Base-by-base conservation (phyloP, 2,329 filamentous ascomycete species). In the Colletotrichum cereale region DNA sequence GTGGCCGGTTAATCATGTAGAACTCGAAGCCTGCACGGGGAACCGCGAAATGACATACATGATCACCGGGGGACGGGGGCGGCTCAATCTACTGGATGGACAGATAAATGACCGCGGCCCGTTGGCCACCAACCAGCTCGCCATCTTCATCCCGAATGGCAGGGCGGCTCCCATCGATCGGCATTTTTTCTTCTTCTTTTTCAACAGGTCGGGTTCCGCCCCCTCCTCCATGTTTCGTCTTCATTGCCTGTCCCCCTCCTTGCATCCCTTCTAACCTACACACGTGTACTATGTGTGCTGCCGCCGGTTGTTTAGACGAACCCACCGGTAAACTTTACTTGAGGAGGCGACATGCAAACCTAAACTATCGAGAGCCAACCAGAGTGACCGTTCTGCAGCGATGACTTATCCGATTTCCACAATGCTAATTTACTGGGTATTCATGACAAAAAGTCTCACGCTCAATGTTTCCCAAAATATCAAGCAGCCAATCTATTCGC, bases 161-260 rank as follows among this genome's bases (percentile, higher is more conserved):
- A 24, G 36, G 42, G 24, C 29, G 48, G 53, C 58, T 58, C 69
- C 69, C 65, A 61, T 64, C 53, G 47, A 69, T 69, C 69, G 65
- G 58, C 69, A 21, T 12, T 40, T 40, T 40, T 40, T 40, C 16
- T 40, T 40, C 18, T 40, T 16, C 16, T 47, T 57, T 24, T 58
- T 40, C 3, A n/a, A 24, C 48, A 44, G 21, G 36, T 26, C 61
- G 14, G 60, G 47, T 47, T 26, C 47, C n/a, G 21, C 21, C 40
- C 50, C 18, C 44, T 55, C 52, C 69, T 72, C 60, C 69, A 69
- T 56, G 69, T 69, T 72, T 64, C 66, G 65, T 31, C 52, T 34
- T 48, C 36, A 72, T 69, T 69, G 38, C 34, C 47, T 16, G 16
- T 40, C 55, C 1, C 21, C 34, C 44, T 5, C 24, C 31, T 36